Percentiles rank a stretch among this genome's conserved stretches.
phyloP scores from a whole-genome alignment of 2,329 filamentous ascomycete genomes.

The Verticillium alfalfae region DNA sequence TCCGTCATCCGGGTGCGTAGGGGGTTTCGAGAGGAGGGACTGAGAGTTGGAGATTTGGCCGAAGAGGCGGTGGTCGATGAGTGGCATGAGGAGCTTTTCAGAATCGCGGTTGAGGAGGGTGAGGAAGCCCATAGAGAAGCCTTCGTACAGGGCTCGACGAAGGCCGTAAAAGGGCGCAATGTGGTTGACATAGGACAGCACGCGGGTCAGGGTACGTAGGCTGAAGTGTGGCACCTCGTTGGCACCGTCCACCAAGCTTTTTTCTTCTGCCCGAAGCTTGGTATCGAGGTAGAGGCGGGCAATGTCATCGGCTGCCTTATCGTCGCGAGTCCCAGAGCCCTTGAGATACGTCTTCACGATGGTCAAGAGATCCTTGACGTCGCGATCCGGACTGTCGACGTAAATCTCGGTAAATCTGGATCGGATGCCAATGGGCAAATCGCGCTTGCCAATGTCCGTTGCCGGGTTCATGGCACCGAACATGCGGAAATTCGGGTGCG shows the following conservation, averaged over 20 bases:
- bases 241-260: conserved; percentile 85
- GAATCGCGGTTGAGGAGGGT: conserved; percentile 82
- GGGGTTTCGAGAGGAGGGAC: conserved; percentile 71
- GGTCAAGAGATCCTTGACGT: conserved; percentile 77
- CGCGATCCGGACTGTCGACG: conserved; percentile 82
- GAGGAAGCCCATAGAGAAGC: conserved; percentile 96
- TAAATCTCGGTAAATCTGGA: conserved; percentile 96
- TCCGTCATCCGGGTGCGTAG: conserved; percentile 71
- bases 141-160: conserved; percentile 83
- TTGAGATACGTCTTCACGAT: conserved; percentile 88
- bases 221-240: conserved; percentile 97
- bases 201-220: conserved; percentile 85
- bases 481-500: conserved; percentile 88
- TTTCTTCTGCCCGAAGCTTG: conserved; percentile 73
- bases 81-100: conserved; percentile 68
- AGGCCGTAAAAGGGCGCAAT: conserved; percentile 81
- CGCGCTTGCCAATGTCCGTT: conserved; percentile 93
- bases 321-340: conserved; percentile 63
- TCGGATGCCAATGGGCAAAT: conserved; percentile 80
- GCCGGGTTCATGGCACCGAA: conserved; percentile 99
- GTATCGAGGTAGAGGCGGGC: conserved; percentile 84
- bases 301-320: conserved; percentile 72
- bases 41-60: conserved; percentile 63
- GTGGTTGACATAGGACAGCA: conserved; percentile 80
- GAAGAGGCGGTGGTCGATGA: conserved; percentile 77